Evolutionary conservation across 805 yeast genomes (phyloP).

Genomic region (Kodamaea jinghongensis): DNA sequence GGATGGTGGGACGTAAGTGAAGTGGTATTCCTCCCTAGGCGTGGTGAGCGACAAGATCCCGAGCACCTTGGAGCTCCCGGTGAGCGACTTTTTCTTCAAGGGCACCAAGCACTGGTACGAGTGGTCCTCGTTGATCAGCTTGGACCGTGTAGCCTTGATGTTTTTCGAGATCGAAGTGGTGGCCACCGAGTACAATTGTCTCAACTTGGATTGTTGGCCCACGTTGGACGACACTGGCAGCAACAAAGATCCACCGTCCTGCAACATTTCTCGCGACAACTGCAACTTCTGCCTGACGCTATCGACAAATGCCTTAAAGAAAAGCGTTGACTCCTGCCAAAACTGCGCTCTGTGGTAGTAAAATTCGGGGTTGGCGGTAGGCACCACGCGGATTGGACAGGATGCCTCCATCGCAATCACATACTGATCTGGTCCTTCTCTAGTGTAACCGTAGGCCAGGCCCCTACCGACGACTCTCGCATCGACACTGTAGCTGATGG

Average conservation of each 20-base stretch:
- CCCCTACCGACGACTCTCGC: constrained; percentile 43
- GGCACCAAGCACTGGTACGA: constrained; percentile 32
- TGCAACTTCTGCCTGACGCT: constrained; percentile 28
- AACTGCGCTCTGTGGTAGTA: constrained; percentile 15
- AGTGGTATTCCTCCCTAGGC: constrained; percentile 28
- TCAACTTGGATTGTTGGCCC: constrained; percentile 19
- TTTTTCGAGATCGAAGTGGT: constrained; percentile 18
- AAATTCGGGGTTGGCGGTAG: constrained; percentile 23
- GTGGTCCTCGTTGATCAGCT: constrained; percentile 19
- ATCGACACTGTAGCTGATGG: constrained; percentile 34
- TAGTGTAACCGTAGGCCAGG: constrained; percentile 25
- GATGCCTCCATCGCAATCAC: constrained; percentile 35
- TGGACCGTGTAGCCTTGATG: constrained; percentile 13
- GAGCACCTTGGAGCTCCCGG: constrained; percentile 28
- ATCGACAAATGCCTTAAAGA: constrained; percentile 34
- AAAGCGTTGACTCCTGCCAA: constrained; percentile 21
- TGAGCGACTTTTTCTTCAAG: constrained; percentile 31
- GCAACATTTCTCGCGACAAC: constrained; percentile 17
- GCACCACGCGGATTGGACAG: constrained; percentile 36
- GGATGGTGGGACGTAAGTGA: constrained; percentile 33
- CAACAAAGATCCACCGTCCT: constrained; percentile 11
- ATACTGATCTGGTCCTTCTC: constrained; percentile 26
- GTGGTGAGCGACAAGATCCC: constrained; percentile 36
- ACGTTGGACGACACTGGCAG: constrained; percentile 7
- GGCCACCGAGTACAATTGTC: constrained; percentile 32